phyloP scores from a whole-genome alignment of 2,329 filamentous ascomycete species.

The Claviceps fusiformis region DNA sequence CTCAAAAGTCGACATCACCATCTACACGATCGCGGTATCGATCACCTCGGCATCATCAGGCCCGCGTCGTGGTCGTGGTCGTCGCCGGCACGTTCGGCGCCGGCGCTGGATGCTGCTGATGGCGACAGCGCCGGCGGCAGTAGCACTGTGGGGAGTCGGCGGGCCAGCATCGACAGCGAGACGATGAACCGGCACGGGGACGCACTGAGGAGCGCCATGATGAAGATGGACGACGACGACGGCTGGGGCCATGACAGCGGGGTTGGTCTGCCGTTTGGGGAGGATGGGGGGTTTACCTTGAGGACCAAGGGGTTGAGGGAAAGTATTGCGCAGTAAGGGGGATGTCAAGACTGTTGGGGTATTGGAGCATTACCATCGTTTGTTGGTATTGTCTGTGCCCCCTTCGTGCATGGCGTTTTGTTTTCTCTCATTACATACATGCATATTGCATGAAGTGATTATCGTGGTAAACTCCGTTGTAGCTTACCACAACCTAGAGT shows the following conservation, averaged over 20 bases:
- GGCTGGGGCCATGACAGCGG: conserved; percentile 10
- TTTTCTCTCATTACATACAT: too few relatives aligned
- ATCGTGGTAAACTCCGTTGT: too few relatives aligned
- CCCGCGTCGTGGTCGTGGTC: background rate
- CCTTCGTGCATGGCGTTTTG: too few relatives aligned
- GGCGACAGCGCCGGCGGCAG: conserved; percentile 25
- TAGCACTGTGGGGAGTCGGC: conserved; percentile 24
- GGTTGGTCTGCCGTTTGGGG: conserved; percentile 31
- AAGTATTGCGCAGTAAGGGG: conserved; percentile 15
- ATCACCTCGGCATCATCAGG: conserved; percentile 8
- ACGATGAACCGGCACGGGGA: conserved; percentile 25
- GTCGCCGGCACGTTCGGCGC: too few relatives aligned
- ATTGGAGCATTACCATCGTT: too few relatives aligned
- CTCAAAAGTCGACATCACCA: conserved; percentile 20
- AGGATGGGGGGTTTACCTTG: conserved; percentile 33
- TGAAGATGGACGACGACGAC: conserved; percentile 9
- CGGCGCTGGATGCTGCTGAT: conserved; percentile 9
- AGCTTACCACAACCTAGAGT: too few relatives aligned
- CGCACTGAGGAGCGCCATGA: conserved; percentile 19
- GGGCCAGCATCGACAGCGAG: conserved; percentile 32
- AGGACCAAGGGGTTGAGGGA: conserved; percentile 44
- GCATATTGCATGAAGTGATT: too few relatives aligned
- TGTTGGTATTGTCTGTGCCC: too few relatives aligned
- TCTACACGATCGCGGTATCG: conserved; percentile 10
- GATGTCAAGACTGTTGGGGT: too few relatives aligned